Conservation (phyloP, 2,329 filamentous ascomycete genomes). For the Periconia digitata region DNA sequence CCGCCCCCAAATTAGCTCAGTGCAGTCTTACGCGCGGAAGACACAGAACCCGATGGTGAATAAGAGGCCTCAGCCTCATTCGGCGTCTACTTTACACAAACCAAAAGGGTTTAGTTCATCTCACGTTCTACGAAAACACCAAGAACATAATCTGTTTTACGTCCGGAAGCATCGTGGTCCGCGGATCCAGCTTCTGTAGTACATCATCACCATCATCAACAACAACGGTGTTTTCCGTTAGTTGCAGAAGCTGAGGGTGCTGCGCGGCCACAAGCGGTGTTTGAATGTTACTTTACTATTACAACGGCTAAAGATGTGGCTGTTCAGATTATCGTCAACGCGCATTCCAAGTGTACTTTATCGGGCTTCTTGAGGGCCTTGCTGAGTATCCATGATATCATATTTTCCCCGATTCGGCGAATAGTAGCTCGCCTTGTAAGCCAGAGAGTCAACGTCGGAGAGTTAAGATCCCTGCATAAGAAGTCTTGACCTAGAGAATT, state of each 20-base stretch:
- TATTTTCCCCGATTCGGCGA: background rate
- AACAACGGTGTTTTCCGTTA: background rate
- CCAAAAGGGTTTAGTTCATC: background rate
- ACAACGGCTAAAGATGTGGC: background rate
- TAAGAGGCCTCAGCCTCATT: background rate
- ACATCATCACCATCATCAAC: background rate
- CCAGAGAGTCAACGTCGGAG: background rate
- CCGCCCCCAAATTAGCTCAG: background rate
- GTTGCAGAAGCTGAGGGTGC: background rate
- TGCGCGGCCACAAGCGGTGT: background rate
- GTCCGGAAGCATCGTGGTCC: background rate
- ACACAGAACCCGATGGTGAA: no score
- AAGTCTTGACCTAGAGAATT: background rate
- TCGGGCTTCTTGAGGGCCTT: background rate
- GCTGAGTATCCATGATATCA: background rate
- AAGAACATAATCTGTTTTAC: background rate
- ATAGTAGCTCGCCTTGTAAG: background rate
- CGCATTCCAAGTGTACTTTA: background rate
- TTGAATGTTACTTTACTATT: background rate
- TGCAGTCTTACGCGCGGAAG: background rate
- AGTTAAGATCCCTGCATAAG: background rate
- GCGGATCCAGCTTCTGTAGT: background rate
- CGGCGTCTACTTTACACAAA: no score
- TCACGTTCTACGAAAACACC: background rate
- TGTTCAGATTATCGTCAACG: background rate